A percentile compares a stretch with the other conserved stretches of the same genome.
Conservation (phyloP, 2,329 filamentous ascomycete genomes). For the Talaromyces sp. region DNA sequence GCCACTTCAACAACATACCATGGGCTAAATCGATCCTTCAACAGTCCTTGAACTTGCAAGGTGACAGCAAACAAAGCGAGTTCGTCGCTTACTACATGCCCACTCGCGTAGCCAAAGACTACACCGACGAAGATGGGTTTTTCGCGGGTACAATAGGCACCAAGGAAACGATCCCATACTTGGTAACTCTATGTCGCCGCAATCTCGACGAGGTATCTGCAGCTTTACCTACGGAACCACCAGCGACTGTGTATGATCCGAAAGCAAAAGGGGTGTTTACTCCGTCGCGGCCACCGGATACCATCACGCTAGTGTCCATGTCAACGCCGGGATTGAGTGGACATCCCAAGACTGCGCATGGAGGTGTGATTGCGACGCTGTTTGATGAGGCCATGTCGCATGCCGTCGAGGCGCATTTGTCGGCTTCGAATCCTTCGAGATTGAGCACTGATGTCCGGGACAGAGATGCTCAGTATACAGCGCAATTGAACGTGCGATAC, state of each 20-base stretch:
- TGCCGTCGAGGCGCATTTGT: background rate
- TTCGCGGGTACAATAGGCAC: conserved; percentile 40
- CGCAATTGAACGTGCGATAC: conserved; percentile 42
- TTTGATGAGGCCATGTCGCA: conserved; percentile 45
- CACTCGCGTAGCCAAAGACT: conserved; percentile 38
- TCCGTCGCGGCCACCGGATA: conserved; percentile 31
- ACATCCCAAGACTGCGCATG: conserved; percentile 39
- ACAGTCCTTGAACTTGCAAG: background rate
- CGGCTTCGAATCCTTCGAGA: conserved; percentile 33
- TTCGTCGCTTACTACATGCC: conserved; percentile 40
- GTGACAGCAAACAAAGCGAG: background rate
- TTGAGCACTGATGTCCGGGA: conserved; percentile 26
- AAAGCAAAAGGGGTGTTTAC: conserved; percentile 23
- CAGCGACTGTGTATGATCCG: conserved; percentile 5
- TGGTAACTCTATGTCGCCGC: conserved; percentile 37
- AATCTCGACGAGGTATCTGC: conserved; percentile 21
- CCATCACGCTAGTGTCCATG: conserved; percentile 36
- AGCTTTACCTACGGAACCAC: background rate
- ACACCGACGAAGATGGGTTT: conserved; percentile 43
- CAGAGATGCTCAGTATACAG: conserved; percentile 34
- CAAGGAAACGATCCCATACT: conserved; percentile 38
- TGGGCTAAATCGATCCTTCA: conserved; percentile 13
- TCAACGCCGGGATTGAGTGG: conserved; percentile 36
- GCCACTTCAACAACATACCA: conserved; percentile 25
- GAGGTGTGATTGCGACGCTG: conserved; percentile 39